phyloP scores from a whole-genome alignment of 768 basidiomycete genomes.

The Agaricus sinodeliciosus region DNA sequence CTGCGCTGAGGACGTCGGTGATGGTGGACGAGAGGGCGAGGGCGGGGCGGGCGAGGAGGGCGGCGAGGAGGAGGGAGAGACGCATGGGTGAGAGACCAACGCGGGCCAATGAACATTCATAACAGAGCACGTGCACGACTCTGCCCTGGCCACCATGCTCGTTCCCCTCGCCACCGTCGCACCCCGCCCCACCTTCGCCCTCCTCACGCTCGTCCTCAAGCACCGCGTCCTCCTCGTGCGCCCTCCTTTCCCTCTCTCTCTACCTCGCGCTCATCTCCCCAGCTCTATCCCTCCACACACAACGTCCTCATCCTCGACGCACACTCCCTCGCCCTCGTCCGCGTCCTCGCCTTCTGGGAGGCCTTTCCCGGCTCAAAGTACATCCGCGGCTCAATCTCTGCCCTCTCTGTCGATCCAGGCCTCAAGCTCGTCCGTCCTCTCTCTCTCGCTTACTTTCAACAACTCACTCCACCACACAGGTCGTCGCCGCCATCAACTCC shows the following conservation, averaged over 20 bases:
- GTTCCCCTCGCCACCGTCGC: conserved; percentile 31
- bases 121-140: conserved; percentile 4
- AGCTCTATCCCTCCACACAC: conserved; percentile 73
- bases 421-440: conserved; percentile 68
- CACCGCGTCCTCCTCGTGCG: conserved; percentile 55
- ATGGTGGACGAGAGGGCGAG: conserved; percentile 49
- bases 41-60: conserved; percentile 1
- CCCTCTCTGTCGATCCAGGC: conserved; percentile 65
- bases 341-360: conserved; percentile 74
- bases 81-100: conserved; percentile 1
- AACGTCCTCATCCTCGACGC: conserved; percentile 68
- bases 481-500: conserved; percentile 63
- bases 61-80: conserved; percentile 17
- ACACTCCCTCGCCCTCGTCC: conserved; percentile 53
- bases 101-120: neutral
- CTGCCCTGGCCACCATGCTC: conserved; percentile 24
- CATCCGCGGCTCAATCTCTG: conserved; percentile 41
- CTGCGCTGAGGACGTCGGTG: conserved; percentile 68
- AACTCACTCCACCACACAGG: conserved; percentile 34
- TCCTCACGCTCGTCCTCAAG: conserved; percentile 54
- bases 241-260: conserved; percentile 10
- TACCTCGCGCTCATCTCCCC: conserved; percentile 12
- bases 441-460: neutral
- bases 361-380: conserved; percentile 61
- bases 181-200: conserved; percentile 45